Percentiles rank a stretch among this genome's conserved stretches.
phyloP scores from a whole-genome alignment of 163 green algal species.

The Prototheca stagnorum region DNA sequence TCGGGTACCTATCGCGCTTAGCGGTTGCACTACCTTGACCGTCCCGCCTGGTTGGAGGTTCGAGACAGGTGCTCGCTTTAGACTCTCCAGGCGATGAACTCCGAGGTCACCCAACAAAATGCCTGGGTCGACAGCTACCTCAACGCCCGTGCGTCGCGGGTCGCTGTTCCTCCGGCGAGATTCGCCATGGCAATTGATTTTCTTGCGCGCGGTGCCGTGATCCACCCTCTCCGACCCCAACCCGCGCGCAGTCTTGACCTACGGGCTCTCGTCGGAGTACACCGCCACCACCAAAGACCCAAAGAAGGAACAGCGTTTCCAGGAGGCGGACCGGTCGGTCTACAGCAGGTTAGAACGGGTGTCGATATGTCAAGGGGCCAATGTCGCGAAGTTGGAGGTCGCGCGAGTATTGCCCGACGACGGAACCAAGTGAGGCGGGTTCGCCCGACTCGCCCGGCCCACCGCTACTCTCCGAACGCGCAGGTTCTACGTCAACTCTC shows the following conservation, averaged over 20 bases:
- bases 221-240: neutral
- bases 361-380: too few species aligned
- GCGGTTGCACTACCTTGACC: too few species aligned
- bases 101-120: slow-evolving; percentile 12
- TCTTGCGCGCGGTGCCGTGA: too few species aligned
- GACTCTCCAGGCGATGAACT: neutral
- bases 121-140: slow-evolving; percentile 27
- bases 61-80: too few species aligned
- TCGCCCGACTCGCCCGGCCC: too few species aligned
- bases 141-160: slow-evolving; percentile 16
- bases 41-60: too few species aligned
- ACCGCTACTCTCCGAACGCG: neutral
- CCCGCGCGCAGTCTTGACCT: slow-evolving; percentile 21
- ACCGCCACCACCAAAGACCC: slow-evolving; percentile 7
- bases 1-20: too few species aligned
- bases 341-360: slow-evolving; percentile 35
- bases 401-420: too few species aligned
- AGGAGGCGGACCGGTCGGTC: slow-evolving; percentile 32
- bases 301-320: slow-evolving; percentile 10
- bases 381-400: too few species aligned
- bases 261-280: slow-evolving; percentile 45
- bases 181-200: too few species aligned
- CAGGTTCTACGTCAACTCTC: slow-evolving; percentile 62
- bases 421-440: too few species aligned
- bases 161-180: too few species aligned